A percentile compares a stretch with the other conserved stretches of the same genome.
These are phyloP conservation scores for Ustulina deusta DNA, from an alignment of 2,329 filamentous ascomycete species.

Conservation along the genomic window DNA sequence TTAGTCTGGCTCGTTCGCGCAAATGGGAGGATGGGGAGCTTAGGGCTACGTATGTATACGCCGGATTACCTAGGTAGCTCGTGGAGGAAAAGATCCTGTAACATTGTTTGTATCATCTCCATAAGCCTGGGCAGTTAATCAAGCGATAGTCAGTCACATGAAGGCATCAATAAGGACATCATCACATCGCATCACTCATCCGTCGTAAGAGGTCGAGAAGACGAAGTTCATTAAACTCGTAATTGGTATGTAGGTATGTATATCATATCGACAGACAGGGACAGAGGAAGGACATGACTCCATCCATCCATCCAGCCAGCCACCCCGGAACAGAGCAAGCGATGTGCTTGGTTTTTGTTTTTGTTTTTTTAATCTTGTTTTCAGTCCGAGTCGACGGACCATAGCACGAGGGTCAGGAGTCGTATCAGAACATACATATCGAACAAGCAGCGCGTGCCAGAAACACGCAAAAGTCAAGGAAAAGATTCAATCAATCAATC, in stretches of 20 bases:
- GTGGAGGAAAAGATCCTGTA: neutral
- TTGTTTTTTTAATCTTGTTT: neutral
- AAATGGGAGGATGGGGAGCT: neutral
- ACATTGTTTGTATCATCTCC: slow-evolving; percentile 14
- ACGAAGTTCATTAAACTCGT: slow-evolving; percentile 31
- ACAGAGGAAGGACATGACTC: neutral
- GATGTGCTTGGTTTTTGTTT: neutral
- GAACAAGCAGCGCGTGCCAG: neutral
- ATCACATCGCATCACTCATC: neutral
- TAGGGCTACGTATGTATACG: neutral
- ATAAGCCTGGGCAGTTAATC: neutral
- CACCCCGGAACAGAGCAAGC: no score
- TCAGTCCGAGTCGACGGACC: neutral
- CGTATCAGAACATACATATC: neutral
- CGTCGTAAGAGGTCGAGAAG: neutral
- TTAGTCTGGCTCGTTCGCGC: neutral
- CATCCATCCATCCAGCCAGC: no score
- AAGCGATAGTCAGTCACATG: slow-evolving; percentile 1
- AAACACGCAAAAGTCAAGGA: neutral
- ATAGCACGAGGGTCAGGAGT: neutral
- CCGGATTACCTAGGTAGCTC: neutral
- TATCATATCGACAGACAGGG: slow-evolving; percentile 28
- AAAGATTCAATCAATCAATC: neutral
- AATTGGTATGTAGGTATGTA: slow-evolving; percentile 26
- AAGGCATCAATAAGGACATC: neutral